These are phyloP conservation scores for Pleurotus ostreatus DNA, from an alignment of 768 basidiomycete species.

Conservation along the genomic window DNA sequence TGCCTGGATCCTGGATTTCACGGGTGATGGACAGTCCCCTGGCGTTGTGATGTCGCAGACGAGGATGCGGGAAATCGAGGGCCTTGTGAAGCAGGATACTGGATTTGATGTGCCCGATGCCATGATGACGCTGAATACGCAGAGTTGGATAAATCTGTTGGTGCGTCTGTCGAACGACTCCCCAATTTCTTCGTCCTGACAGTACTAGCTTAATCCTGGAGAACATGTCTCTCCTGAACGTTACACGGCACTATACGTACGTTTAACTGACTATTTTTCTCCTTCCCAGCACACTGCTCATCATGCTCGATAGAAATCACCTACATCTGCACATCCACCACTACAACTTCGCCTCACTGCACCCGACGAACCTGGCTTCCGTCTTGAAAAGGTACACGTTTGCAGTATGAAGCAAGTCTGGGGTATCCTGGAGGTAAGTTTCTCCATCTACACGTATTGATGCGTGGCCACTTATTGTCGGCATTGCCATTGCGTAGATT, in stretches of 20 bases:
- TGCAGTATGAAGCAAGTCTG: constrained; percentile 70
- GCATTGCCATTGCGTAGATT: constrained; percentile 36
- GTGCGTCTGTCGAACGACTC: constrained; percentile 29
- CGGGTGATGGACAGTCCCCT: constrained; percentile 40
- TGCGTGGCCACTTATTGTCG: not conserved
- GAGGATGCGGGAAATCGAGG: constrained; percentile 70
- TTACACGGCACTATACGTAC: constrained; percentile 66
- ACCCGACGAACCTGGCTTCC: constrained; percentile 74
- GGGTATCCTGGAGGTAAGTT: constrained; percentile 65
- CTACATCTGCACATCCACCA: constrained; percentile 63
- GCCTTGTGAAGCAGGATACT: constrained; percentile 49
- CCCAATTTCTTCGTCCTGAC: not conserved
- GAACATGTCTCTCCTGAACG: constrained; percentile 48
- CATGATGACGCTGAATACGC: constrained; percentile 42
- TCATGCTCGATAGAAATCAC: constrained; percentile 46
- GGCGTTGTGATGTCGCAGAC: constrained; percentile 74
- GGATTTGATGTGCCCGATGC: constrained; percentile 36
- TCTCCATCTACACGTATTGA: not conserved
- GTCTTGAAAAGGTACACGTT: constrained; percentile 68
- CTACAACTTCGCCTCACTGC: constrained; percentile 61
- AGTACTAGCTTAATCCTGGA: constrained; percentile 51
- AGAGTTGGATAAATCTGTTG: constrained; percentile 66
- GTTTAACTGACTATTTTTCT: constrained; percentile 19
- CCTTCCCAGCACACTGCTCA: not conserved
- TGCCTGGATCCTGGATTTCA: constrained; percentile 74